phyloP scores from a whole-genome alignment of 1,139 yeast species.

The Diutina catenulata region DNA sequence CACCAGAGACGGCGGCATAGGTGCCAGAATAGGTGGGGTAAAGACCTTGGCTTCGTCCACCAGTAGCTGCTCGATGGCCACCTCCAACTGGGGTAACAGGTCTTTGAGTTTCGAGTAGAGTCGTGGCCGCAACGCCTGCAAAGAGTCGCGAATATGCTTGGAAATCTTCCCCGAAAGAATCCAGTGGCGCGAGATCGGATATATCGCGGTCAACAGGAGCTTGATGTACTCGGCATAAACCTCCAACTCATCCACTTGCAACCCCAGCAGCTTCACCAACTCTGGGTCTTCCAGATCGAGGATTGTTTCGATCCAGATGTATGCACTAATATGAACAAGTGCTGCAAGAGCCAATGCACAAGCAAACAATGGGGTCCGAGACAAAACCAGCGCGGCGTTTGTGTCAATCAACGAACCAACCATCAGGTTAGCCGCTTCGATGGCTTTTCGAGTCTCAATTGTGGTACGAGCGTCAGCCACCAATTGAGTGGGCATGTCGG shows the following conservation, averaged over 20 bases:
- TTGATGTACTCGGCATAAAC: constrained; percentile 35
- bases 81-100: constrained; percentile 2
- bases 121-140: constrained; percentile 18
- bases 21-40: too few relatives aligned
- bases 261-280: neutral
- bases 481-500: constrained; percentile 8
- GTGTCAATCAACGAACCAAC: constrained; percentile 33
- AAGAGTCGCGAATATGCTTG: constrained; percentile 30
- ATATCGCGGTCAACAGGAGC: constrained; percentile 33
- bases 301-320: constrained; percentile 32
- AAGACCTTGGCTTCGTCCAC: neutral
- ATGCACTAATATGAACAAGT: constrained; percentile 37
- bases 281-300: constrained; percentile 9
- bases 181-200: constrained; percentile 37
- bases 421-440: constrained; percentile 39
- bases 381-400: constrained; percentile 25
- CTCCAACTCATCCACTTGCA: constrained; percentile 17
- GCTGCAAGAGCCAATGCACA: constrained; percentile 41
- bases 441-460: constrained; percentile 38
- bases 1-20: neutral
- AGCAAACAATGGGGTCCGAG: constrained; percentile 37
- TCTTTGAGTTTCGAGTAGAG: constrained; percentile 12
- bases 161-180: constrained; percentile 33
- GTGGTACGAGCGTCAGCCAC: constrained; percentile 25
- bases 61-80: neutral